These are phyloP conservation scores for Fusarium burgessii DNA, from an alignment of 2,329 filamentous ascomycete genomes.

Conservation along the genomic window DNA sequence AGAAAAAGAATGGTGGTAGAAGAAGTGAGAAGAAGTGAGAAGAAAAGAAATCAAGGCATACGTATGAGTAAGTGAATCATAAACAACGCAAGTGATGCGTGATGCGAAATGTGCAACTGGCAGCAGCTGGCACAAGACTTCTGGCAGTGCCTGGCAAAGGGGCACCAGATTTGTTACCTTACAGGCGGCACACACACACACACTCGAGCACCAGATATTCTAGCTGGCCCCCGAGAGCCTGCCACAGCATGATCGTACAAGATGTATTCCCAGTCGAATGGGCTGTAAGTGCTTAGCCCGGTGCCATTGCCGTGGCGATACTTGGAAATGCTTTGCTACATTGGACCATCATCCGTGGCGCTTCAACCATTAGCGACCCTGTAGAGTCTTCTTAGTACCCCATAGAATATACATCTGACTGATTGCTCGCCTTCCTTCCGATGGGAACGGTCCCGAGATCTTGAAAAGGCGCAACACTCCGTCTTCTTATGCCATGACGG, in stretches of 20 bases:
- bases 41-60: conserved; percentile 8
- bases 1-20: conserved; percentile 10
- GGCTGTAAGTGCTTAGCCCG: conserved; percentile 16
- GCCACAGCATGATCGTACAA: conserved; percentile 38
- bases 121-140: conserved; percentile 38
- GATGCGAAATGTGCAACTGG: conserved; percentile 30
- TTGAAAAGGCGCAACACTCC: conserved; percentile 2
- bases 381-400: conserved; percentile 9
- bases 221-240: conserved; percentile 21
- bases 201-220: not conserved
- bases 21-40: conserved; percentile 1
- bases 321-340: conserved; percentile 2
- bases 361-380: conserved; percentile 11
- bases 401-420: conserved; percentile 3
- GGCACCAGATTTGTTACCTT: conserved; percentile 23
- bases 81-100: conserved; percentile 24
- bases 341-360: conserved; percentile 6
- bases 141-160: conserved; percentile 28
- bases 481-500: conserved; percentile 8
- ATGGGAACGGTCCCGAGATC: not conserved
- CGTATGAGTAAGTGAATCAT: conserved; percentile 11
- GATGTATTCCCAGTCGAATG: conserved; percentile 24
- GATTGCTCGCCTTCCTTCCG: conserved; percentile 8
- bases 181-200: conserved; percentile 16
- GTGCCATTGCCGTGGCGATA: not conserved